Evolutionary conservation across 1,284 basidiomycete species (phyloP).

Genomic region (Tilletia horrida): DNA sequence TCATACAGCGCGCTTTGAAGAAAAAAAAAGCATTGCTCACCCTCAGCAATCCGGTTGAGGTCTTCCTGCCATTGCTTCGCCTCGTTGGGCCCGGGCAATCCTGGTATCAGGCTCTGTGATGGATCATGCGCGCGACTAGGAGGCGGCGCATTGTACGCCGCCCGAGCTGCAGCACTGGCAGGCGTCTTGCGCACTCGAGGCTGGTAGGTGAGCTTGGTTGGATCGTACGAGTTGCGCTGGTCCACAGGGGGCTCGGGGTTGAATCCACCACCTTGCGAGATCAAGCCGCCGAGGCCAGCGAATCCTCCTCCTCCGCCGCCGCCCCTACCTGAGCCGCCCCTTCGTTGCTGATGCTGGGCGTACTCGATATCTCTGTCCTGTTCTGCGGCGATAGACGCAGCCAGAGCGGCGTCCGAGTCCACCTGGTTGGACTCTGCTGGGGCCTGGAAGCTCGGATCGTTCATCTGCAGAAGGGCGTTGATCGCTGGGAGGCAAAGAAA

Average conservation of each 20-base stretch:
- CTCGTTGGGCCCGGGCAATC: slow-evolving; percentile 42
- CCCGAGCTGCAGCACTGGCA: not conserved
- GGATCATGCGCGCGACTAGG: slow-evolving; percentile 12
- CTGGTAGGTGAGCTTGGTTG: slow-evolving; percentile 40
- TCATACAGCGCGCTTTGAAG: not conserved
- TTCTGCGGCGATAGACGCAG: slow-evolving; percentile 35
- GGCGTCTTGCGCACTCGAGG: slow-evolving; percentile 31
- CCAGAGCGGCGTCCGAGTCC: slow-evolving; percentile 39
- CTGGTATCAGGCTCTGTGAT: slow-evolving; percentile 29
- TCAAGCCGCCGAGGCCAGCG: slow-evolving; percentile 28
- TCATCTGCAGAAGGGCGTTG: slow-evolving; percentile 44
- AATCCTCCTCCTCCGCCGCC: slow-evolving; percentile 27
- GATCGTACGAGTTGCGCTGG: slow-evolving; percentile 33
- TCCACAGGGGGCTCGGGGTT: not conserved
- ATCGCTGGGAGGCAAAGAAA: slow-evolving; percentile 27
- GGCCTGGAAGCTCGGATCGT: slow-evolving; percentile 39
- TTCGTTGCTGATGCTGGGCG: slow-evolving; percentile 23
- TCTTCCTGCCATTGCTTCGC: slow-evolving; percentile 47
- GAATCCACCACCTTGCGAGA: not conserved
- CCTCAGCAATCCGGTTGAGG: slow-evolving; percentile 43
- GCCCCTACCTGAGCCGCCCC: slow-evolving; percentile 25
- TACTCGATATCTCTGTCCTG: slow-evolving; percentile 30
- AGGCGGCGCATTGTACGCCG: slow-evolving; percentile 20
- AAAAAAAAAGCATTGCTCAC: not conserved
- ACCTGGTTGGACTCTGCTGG: slow-evolving; percentile 27